phyloP scores from a whole-genome alignment of 2,329 filamentous ascomycete genomes.

The Cytospora leucostoma region DNA sequence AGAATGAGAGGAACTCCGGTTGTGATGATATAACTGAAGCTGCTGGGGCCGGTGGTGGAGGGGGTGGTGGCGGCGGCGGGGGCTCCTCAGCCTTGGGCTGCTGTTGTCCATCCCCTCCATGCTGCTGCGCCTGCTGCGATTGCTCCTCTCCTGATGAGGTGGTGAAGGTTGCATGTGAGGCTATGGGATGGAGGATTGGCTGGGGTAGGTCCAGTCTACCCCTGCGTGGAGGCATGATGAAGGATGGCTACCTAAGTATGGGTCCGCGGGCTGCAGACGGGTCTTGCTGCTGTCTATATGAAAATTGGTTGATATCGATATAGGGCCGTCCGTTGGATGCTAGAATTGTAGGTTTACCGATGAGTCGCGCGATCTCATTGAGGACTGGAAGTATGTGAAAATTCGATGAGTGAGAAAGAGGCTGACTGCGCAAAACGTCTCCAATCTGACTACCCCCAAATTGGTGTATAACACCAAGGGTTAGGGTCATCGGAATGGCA shows the following conservation, averaged over 20 bases:
- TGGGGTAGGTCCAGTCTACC: slow-evolving; percentile 9
- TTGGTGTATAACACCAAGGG: background rate
- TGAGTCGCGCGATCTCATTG: background rate
- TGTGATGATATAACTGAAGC: background rate
- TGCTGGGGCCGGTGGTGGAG: background rate
- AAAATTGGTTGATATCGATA: background rate
- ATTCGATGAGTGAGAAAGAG: background rate
- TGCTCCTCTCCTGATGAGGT: background rate
- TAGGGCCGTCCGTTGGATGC: background rate
- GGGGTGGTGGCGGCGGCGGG: background rate
- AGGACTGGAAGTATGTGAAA: background rate
- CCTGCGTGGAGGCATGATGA: slow-evolving; percentile 13
- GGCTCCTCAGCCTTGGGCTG: background rate
- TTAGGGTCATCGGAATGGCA: background rate
- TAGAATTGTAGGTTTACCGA: background rate
- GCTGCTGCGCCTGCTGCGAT: background rate
- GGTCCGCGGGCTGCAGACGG: background rate
- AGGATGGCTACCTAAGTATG: background rate
- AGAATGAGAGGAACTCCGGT: slow-evolving; percentile 20
- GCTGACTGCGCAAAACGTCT: background rate
- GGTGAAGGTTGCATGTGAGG: slow-evolving; percentile 12
- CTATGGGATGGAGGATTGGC: slow-evolving; percentile 10
- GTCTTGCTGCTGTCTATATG: background rate
- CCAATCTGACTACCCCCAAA: background rate
- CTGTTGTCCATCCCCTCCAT: background rate